A percentile compares a stretch with the other conserved stretches of the same genome.
phyloP scores from a whole-genome alignment of 371 early-diverging fungal genomes.

The Mortierella sp. region DNA sequence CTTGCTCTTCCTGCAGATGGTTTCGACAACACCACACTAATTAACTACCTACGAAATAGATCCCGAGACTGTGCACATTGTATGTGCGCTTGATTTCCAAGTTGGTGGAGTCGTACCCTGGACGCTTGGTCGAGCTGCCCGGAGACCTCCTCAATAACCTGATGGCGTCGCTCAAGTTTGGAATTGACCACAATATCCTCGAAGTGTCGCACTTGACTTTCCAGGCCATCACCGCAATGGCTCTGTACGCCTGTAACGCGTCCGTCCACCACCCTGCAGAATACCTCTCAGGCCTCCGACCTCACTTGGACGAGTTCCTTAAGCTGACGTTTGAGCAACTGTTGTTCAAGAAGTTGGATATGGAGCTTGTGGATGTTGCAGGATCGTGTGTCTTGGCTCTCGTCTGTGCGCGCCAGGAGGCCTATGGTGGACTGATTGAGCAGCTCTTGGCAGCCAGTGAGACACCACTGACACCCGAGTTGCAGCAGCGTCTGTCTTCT shows the following conservation, averaged over 20 bases:
- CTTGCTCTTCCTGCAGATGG: background rate
- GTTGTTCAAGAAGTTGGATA: conserved; percentile 73
- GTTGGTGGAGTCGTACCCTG: conserved; percentile 78
- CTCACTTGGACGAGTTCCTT: conserved; percentile 69
- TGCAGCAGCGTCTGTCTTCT: conserved; percentile 59
- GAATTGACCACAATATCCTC: conserved; percentile 71
- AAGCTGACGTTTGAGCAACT: conserved; percentile 67
- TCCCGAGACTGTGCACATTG: conserved; percentile 77
- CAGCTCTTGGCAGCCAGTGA: conserved; percentile 67
- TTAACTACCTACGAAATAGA: conserved; percentile 58
- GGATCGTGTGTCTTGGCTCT: conserved; percentile 73
- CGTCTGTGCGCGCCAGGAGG: conserved; percentile 68
- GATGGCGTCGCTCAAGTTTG: conserved; percentile 77
- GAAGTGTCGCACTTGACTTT: conserved; percentile 75
- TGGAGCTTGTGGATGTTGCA: conserved; percentile 70
- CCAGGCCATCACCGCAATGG: conserved; percentile 74
- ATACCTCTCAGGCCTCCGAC: conserved; percentile 42
- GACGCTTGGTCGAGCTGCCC: conserved; percentile 72
- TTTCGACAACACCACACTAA: background rate
- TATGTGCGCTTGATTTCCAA: conserved; percentile 78
- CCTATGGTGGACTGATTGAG: conserved; percentile 65
- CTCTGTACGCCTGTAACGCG: conserved; percentile 67
- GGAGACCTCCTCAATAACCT: conserved; percentile 68
- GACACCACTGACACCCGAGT: conserved; percentile 63
- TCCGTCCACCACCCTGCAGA: conserved; percentile 27